phyloP scores from a whole-genome alignment of 2,329 filamentous ascomycete genomes.

The Paecilomyces dactylethromorphus region DNA sequence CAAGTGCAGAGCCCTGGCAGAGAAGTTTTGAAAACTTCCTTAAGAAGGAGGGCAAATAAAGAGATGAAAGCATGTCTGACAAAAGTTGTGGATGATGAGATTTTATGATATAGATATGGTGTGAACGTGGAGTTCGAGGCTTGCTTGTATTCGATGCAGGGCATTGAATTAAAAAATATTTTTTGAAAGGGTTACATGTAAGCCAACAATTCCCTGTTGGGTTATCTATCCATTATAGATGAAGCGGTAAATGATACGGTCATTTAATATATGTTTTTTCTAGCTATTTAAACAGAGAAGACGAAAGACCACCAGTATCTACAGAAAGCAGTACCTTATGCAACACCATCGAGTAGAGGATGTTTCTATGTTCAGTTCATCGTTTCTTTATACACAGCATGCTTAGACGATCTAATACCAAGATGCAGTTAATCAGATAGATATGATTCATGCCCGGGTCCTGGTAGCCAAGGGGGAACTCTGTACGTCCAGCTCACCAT shows the following conservation, averaged over 20 bases:
- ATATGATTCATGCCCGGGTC: too few relatives aligned
- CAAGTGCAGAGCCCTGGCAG: slow-evolving; percentile 24
- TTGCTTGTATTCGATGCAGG: background rate
- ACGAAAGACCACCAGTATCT: background rate
- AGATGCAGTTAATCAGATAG: too few relatives aligned
- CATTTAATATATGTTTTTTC: background rate
- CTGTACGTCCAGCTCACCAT: slow-evolving; percentile 4
- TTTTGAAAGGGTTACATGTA: background rate
- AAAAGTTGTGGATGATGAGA: background rate
- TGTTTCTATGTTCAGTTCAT: background rate
- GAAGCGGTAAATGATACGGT: background rate
- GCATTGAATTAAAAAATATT: background rate
- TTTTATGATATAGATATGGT: background rate
- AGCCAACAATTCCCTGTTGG: background rate
- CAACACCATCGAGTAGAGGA: background rate
- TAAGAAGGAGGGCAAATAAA: background rate
- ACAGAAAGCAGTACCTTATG: background rate
- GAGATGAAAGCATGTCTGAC: background rate
- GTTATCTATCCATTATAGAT: background rate
- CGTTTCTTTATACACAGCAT: too few relatives aligned
- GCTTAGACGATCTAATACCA: too few relatives aligned
- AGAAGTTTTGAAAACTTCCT: slow-evolving; percentile 27
- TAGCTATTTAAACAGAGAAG: background rate
- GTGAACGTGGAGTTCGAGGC: background rate
- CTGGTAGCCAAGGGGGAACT: slow-evolving; percentile 7